Evolutionary conservation across 2,329 filamentous ascomycete genomes (phyloP).

Genomic region (Helicocarpus griseus): DNA sequence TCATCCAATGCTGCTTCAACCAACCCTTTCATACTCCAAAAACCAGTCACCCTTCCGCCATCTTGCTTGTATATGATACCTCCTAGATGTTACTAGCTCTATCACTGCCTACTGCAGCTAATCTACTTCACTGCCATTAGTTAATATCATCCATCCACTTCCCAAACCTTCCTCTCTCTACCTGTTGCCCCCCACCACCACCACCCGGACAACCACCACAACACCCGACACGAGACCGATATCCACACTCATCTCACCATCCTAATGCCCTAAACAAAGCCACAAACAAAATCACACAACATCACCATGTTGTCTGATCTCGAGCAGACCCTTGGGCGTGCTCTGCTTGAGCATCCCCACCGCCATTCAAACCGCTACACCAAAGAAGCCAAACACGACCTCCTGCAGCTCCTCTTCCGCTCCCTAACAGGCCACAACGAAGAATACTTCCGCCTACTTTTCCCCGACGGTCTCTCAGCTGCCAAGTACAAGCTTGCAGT

Average conservation of each 20-base stretch:
- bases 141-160: neutral
- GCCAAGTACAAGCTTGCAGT: slow-evolving; percentile 66
- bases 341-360: slow-evolving; percentile 67
- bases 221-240: neutral
- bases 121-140: neutral
- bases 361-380: slow-evolving; percentile 67
- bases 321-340: slow-evolving; percentile 75
- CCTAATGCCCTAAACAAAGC: neutral
- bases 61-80: too few relatives aligned
- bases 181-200: neutral
- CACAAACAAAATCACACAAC: neutral
- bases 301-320: slow-evolving; percentile 37
- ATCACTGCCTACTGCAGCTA: neutral
- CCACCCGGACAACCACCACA: neutral
- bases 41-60: too few relatives aligned
- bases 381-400: slow-evolving; percentile 57
- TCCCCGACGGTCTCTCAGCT: slow-evolving; percentile 61
- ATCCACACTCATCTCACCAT: neutral
- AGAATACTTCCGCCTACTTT: slow-evolving; percentile 69
- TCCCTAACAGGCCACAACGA: slow-evolving; percentile 68
- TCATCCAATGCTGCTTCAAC: too few relatives aligned
- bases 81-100: too few relatives aligned
- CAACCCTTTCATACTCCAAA: too few relatives aligned
- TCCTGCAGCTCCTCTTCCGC: slow-evolving; percentile 74
- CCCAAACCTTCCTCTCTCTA: slow-evolving; percentile 7